Evolutionary conservation across 2,329 filamentous ascomycete species (phyloP), one percentile per base, ranked within the genome.

Genomic region (Scopulariopsis brevicaulis): DNA sequence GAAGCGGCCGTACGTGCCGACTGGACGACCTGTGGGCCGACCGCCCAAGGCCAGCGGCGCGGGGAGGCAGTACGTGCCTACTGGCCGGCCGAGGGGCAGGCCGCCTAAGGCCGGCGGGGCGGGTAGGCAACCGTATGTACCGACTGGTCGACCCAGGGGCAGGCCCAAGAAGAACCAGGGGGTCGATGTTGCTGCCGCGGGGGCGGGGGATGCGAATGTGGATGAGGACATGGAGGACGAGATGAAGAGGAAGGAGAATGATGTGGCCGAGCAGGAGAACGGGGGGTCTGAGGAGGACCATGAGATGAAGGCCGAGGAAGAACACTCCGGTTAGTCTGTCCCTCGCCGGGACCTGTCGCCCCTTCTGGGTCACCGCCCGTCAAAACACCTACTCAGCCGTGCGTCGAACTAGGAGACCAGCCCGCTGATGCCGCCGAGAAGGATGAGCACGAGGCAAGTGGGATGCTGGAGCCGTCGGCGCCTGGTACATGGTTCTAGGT

Each of bases 71-170:
- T 32, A 32, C 28, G 28, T 32, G 28, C 28, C 28, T 8, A 32
- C 28, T 32, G 28, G 28, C 28, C 28, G 28, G 28, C 28, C 28
- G 28, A 32, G 28, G 28, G 28, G 28, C 28, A 32, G 28, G 8
- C 28, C 28, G 28, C 28, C 28, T 8, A 32, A 32, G 28, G 28
- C 28, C 63, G 71, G 69, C 55, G 74, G 71, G 54, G 63, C 74
- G 35, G 66, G 67, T 60, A 75, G 74, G 65, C 62, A 60, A 52
- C 59, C 69, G 62, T 68, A 69, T 53, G 65, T 62, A 1, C 8
- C 57, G 55, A 32, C 28, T n/a, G n/a, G 15, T n/a, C 40, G 40
- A n/a, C 15, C 40, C 15, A 15, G 40, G 40, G 40, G 40, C 14
- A 8, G 75, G 48, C 75, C 75, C 37, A 72, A 68, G 57, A 46